Conservation (phyloP, 1,139 yeast genomes). For the Candida tetrigidarum region DNA sequence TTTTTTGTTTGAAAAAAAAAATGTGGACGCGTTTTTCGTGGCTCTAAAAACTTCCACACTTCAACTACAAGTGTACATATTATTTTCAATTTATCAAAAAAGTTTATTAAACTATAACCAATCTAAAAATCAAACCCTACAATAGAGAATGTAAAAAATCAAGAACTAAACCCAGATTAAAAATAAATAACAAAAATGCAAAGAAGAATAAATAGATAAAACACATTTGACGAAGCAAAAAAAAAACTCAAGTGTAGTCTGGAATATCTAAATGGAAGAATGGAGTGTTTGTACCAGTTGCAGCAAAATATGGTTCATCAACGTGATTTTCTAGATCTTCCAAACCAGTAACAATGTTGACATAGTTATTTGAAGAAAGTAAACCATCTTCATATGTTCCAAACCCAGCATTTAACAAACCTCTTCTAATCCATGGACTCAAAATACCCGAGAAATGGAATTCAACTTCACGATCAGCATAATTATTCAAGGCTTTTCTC, state of each 20-base stretch:
- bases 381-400: conserved; percentile 59
- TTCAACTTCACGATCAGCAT: conserved; percentile 85
- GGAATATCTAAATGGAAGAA: conserved; percentile 91
- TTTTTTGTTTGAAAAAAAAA: too few species aligned
- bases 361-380: conserved; percentile 44
- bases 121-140: background rate
- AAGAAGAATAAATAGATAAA: background rate
- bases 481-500: conserved; percentile 69
- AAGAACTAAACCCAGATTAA: conserved; percentile 1
- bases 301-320: conserved; percentile 48
- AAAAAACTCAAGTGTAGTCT: conserved; percentile 42
- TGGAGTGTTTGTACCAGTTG: conserved; percentile 76
- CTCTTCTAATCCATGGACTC: conserved; percentile 86
- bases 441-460: conserved; percentile 87
- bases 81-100: background rate
- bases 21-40: too few species aligned
- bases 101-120: background rate
- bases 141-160: background rate
- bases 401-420: conserved; percentile 76
- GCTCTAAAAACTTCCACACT: too few species aligned
- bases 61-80: background rate
- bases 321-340: conserved; percentile 37
- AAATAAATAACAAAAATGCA: background rate
- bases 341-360: conserved; percentile 41
- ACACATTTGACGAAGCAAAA: background rate